A percentile compares a stretch with the other conserved stretches of the same genome.
Evolutionary conservation across 257 asterid genomes (phyloP).

Genomic region (Schizonepeta tenuifolia): DNA sequence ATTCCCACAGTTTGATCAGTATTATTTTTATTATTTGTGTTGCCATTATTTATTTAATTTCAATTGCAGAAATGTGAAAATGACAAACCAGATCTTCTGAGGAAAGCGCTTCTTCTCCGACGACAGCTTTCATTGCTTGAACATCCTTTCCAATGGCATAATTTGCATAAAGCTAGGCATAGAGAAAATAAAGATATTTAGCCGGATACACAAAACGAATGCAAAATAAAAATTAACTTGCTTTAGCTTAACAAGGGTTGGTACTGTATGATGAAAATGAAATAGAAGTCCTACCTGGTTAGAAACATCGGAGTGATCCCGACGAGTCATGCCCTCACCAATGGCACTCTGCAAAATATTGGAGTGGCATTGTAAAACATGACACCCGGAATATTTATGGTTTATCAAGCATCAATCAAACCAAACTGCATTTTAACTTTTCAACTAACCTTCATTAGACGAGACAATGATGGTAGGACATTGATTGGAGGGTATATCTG

Average conservation of each 20-base stretch:
- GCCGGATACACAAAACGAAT: not conserved
- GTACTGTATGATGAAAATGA: not conserved
- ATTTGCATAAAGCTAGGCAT: constrained; percentile 67
- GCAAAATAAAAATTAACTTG: constrained; percentile 1
- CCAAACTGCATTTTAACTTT: constrained; percentile 12
- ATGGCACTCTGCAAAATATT: constrained; percentile 81
- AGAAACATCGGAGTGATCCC: constrained; percentile 96
- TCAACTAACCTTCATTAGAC: constrained; percentile 85
- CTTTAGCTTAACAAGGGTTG: constrained; percentile 1
- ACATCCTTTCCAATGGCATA: constrained; percentile 89
- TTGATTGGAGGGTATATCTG: constrained; percentile 99
- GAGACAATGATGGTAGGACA: constrained; percentile 97
- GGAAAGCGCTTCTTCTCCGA: constrained; percentile 90
- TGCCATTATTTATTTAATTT: not conserved
- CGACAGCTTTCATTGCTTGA: constrained; percentile 92
- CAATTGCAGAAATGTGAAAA: not conserved
- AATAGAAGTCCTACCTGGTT: constrained; percentile 79
- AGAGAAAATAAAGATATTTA: not conserved
- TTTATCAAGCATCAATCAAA: not conserved
- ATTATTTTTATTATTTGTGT: not conserved
- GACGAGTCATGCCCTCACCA: constrained; percentile 99
- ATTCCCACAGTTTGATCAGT: constrained; percentile 19
- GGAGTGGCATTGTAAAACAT: constrained; percentile 18
- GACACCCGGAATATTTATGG: not conserved
- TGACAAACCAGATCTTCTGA: constrained; percentile 79